Percentiles rank a stretch among this genome's conserved stretches.
These are phyloP conservation scores for Apophysomyces variabilis DNA, from an alignment of 371 early-diverging fungal genomes.

Conservation along the genomic window DNA sequence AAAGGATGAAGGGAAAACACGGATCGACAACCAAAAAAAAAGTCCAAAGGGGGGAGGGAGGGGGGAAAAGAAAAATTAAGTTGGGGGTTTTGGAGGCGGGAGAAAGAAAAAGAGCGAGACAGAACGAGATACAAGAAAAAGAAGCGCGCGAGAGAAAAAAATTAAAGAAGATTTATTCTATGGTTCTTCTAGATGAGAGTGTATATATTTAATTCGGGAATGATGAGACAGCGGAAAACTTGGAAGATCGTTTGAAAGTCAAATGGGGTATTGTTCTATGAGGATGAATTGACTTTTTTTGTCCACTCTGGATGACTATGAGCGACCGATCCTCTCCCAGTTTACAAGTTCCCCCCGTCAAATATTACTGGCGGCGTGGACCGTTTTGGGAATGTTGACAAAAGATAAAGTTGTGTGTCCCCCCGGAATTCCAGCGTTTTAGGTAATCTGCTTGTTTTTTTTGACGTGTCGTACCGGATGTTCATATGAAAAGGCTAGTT, in stretches of 20 bases:
- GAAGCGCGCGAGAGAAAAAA: background rate
- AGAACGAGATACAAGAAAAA: slow-evolving; percentile 1
- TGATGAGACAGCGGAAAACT: no score
- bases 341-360: no score
- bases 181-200: background rate
- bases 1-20: background rate
- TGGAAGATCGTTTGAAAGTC: no score
- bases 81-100: no score
- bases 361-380: background rate
- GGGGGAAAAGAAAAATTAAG: background rate
- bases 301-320: no score
- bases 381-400: slow-evolving; percentile 6
- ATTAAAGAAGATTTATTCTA: background rate
- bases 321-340: no score
- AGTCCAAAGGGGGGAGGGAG: background rate
- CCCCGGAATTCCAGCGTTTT: background rate
- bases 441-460: background rate
- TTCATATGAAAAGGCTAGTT: slow-evolving; percentile 9
- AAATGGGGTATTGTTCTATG: no score
- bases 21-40: background rate
- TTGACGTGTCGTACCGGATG: slow-evolving; percentile 6
- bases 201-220: background rate
- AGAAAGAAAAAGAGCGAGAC: background rate
- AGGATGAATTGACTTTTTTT: no score
- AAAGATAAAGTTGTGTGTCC: slow-evolving; percentile 7